These are phyloP conservation scores for Westerdykella ornata DNA, from an alignment of 2,329 filamentous ascomycete species.

Conservation along the genomic window DNA sequence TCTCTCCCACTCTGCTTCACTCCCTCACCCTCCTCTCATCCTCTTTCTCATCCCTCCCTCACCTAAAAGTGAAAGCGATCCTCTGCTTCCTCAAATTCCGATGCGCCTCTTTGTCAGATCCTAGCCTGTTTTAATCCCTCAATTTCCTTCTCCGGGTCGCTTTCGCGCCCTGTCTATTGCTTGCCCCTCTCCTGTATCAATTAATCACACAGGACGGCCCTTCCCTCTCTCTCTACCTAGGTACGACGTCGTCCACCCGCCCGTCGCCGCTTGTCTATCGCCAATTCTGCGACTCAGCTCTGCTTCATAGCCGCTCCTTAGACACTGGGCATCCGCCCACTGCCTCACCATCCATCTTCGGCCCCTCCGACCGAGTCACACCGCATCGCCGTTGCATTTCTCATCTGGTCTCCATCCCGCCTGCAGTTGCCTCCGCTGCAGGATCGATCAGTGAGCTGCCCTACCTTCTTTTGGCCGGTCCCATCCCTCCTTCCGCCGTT, in stretches of 20 bases:
- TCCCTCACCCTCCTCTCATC: conserved; percentile 2
- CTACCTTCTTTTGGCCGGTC: conserved; percentile 40
- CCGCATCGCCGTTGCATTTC: conserved; percentile 4
- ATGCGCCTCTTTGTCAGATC: conserved; percentile 10
- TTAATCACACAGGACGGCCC: conserved; percentile 13
- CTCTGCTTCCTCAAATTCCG: conserved; percentile 9
- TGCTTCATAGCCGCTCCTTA: no score
- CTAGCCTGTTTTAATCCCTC: conserved; percentile 24
- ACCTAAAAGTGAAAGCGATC: conserved; percentile 1
- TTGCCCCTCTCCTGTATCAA: conserved; percentile 23
- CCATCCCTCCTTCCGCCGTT: conserved; percentile 32
- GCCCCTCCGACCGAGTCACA: conserved; percentile 1
- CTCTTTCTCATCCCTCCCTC: conserved; percentile 10
- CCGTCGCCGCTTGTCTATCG: no score
- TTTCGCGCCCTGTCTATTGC: conserved; percentile 34
- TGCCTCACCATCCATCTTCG: not conserved
- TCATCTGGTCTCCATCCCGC: conserved; percentile 26
- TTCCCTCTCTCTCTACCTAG: no score
- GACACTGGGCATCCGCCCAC: no score
- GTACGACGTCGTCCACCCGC: no score
- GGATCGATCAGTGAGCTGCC: conserved; percentile 9
- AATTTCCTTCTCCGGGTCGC: conserved; percentile 35
- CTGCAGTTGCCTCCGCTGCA: conserved; percentile 20
- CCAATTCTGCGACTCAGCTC: no score
- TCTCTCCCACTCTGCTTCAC: conserved; percentile 10